Evolutionary conservation across 345 rosid genomes (phyloP).

Genomic region (Eucalyptus caleyi): DNA sequence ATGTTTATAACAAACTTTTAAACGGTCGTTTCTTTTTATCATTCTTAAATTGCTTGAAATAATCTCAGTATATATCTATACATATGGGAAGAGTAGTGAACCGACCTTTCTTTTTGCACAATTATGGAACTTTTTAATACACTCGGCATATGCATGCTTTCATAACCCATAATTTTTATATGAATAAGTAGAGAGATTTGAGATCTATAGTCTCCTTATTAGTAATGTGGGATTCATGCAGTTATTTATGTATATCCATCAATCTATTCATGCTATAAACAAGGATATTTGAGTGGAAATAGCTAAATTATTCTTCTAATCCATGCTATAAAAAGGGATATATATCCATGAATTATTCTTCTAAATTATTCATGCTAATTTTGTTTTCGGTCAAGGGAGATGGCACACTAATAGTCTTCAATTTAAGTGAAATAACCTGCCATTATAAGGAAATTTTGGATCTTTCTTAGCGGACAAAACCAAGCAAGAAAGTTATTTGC

Average conservation of each 20-base stretch:
- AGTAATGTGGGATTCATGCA: background rate
- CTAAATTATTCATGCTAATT: background rate
- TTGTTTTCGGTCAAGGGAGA: background rate
- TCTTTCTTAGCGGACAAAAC: background rate
- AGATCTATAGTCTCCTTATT: background rate
- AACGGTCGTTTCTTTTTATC: background rate
- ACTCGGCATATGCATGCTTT: background rate
- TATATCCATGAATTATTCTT: too few relatives aligned
- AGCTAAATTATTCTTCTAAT: background rate
- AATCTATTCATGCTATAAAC: background rate
- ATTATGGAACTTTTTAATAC: background rate
- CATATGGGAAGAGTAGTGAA: background rate
- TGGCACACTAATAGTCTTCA: background rate
- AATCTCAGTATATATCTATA: background rate
- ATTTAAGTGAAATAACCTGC: background rate
- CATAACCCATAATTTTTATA: background rate
- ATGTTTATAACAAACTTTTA: background rate
- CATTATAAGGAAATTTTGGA: background rate
- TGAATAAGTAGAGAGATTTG: background rate
- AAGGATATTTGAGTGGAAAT: background rate
- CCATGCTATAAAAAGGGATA: too few relatives aligned
- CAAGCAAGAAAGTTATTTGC: background rate
- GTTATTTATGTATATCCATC: background rate
- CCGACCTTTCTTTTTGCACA: background rate
- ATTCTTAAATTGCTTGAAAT: background rate